phyloP scores from a whole-genome alignment of 2,329 filamentous ascomycete genomes.

The Fusarium caatingaense region DNA sequence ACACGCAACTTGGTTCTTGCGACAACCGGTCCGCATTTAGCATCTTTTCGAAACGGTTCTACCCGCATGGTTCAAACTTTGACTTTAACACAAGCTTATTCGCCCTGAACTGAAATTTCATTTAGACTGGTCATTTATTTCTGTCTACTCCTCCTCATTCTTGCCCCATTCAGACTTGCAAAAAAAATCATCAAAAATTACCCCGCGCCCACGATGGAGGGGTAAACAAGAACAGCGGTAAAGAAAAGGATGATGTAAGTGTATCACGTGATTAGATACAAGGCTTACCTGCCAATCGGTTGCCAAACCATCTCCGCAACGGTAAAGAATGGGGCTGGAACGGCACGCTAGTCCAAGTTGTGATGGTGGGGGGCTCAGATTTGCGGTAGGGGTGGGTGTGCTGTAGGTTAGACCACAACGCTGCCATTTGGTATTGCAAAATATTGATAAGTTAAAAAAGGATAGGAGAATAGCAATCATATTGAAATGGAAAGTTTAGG shows the following conservation, averaged over 20 bases:
- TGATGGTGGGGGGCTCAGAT: constrained; percentile 30
- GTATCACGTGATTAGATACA: constrained; percentile 9
- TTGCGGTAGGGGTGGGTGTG: constrained; percentile 37
- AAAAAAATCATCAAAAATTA: constrained; percentile 21
- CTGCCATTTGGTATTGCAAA: neutral
- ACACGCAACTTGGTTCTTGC: neutral
- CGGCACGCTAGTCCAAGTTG: constrained; percentile 34
- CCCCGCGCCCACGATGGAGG: constrained; percentile 37
- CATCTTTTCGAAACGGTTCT: neutral
- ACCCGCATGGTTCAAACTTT: neutral
- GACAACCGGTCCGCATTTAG: neutral
- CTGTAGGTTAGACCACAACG: constrained; percentile 25
- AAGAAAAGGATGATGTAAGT: constrained; percentile 38
- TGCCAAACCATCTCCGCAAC: constrained; percentile 29
- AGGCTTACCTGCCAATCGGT: constrained; percentile 30
- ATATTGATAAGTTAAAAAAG: neutral
- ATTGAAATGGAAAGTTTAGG: neutral
- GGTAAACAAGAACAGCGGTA: constrained; percentile 31
- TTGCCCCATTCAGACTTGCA: neutral
- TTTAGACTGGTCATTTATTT: constrained; percentile 2
- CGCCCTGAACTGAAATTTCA: neutral
- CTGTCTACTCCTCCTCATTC: constrained; percentile 3
- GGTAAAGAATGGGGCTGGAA: constrained; percentile 38
- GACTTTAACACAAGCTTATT: neutral
- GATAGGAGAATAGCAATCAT: neutral